Base-by-base conservation (phyloP, 768 basidiomycete genomes). In the Xerocomus spinulosus region DNA sequence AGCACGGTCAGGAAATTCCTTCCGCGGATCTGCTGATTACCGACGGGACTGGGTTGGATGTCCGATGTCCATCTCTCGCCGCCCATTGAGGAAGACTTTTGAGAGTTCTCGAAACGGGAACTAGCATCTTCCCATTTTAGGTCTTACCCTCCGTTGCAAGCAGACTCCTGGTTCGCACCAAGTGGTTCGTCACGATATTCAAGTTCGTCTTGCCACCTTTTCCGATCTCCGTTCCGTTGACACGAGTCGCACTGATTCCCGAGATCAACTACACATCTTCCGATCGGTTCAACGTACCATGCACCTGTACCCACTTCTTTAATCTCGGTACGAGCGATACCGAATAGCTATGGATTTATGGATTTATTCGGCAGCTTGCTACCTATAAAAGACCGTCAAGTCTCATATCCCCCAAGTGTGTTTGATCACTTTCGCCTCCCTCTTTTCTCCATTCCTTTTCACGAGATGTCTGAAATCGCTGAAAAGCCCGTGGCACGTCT, bases 371-470 rank as follows among this genome's bases (percentile, higher is more conserved):
- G 29, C 26, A 3, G 25, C 9, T 23, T 36, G 36, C 20, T 20
- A 23, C 39, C 30, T 66, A 66, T 66, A 66, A 67, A 62, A 54
- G 42, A 17, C 32, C 18, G 25, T 23, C 17, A 41, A 40, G 24
- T 28, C 9, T 17, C 15, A 28, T 25, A 9, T 6, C 38, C 18
- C 32, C 30, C 46, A 41, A n/a, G 32, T 39, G 38, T 33, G 21
- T n/a, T 29, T 9, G 17, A 38, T 20, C 40, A 24, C 42, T 26
- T 24, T 21, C 14, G 39, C 12, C n/a, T 18, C 21, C 25, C 29
- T 46, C 47, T 39, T 17, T 49, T 30, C 14, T 15, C 21, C 42
- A 8, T 21, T 51, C 37, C 36, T 41, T 39, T 51, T 36, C 28
- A 15, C 41, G 36, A 34, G 28, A 68, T 68, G 56, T 47, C 67